These are phyloP conservation scores for Pachyrhizus erosus DNA, from an alignment of 306 rosid species.

Conservation along the genomic window DNA sequence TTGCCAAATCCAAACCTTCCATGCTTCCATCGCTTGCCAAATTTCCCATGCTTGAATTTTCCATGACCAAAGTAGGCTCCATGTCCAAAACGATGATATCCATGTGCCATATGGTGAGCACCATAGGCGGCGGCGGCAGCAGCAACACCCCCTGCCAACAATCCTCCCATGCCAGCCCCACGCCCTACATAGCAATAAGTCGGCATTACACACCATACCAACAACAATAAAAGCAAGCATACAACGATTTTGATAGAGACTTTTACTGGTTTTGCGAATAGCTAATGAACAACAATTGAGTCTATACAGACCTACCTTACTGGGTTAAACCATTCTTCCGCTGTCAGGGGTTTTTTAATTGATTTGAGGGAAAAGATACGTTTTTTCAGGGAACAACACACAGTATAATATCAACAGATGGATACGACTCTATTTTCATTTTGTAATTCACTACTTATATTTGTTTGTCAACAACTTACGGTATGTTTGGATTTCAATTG, in stretches of 20 bases:
- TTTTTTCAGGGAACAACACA: not conserved
- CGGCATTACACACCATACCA: too few relatives aligned
- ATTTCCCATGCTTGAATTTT: conserved; percentile 79
- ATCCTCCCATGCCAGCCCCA: conserved; percentile 49
- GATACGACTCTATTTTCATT: not conserved
- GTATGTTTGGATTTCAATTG: too few relatives aligned
- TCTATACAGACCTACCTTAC: not conserved
- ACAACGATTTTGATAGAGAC: too few relatives aligned
- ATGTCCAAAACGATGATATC: conserved; percentile 44
- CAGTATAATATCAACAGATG: not conserved
- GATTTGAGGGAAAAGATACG: not conserved
- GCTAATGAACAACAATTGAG: too few relatives aligned
- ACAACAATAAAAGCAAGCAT: too few relatives aligned
- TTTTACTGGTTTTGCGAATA: too few relatives aligned
- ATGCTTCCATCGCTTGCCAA: conserved; percentile 70
- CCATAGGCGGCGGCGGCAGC: conserved; percentile 57
- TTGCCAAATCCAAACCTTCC: conserved; percentile 62
- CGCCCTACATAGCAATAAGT: conserved; percentile 38
- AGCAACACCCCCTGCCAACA: conserved; percentile 60
- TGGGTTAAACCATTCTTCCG: not conserved
- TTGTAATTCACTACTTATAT: not conserved
- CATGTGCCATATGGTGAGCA: conserved; percentile 62
- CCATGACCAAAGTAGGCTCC: conserved; percentile 62
- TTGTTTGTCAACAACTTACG: not conserved
- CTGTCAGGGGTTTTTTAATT: not conserved